These are phyloP conservation scores for Blastobotrys serpentis DNA, from an alignment of 1,139 yeast species.

Conservation along the genomic window DNA sequence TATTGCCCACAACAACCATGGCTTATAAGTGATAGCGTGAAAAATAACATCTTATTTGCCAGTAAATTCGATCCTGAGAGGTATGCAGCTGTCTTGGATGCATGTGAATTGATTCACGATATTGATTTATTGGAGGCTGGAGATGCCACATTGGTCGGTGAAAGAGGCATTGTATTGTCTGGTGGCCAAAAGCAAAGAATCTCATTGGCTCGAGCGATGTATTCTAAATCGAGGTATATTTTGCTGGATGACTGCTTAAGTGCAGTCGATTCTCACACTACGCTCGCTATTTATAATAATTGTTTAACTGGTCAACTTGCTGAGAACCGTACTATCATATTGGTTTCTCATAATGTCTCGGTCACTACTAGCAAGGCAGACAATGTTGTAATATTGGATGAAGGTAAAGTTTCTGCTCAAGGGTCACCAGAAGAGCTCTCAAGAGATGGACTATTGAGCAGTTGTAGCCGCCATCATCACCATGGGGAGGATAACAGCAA, in stretches of 20 bases:
- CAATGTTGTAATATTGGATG: constrained; percentile 74
- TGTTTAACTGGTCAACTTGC: constrained; percentile 86
- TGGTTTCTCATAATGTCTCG: constrained; percentile 93
- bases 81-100: constrained; percentile 74
- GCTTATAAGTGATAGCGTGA: constrained; percentile 86
- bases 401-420: constrained; percentile 74
- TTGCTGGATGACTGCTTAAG: constrained; percentile 90
- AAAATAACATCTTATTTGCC: constrained; percentile 78
- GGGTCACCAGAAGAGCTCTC: constrained; percentile 79
- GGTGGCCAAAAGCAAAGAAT: constrained; percentile 98
- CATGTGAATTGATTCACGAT: constrained; percentile 69
- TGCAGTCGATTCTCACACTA: constrained; percentile 96
- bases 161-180: constrained; percentile 91
- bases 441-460: constrained; percentile 58
- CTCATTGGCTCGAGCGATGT: constrained; percentile 89
- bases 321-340: constrained; percentile 79
- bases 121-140: constrained; percentile 63
- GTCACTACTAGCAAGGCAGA: constrained; percentile 80
- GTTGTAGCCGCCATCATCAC: neutral
- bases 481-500: constrained; percentile 61
- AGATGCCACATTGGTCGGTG: constrained; percentile 86
- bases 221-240: constrained; percentile 77
- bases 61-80: constrained; percentile 69
- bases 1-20: constrained; percentile 96
- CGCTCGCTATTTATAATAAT: constrained; percentile 85